Percentiles rank a stretch among this genome's conserved stretches.
These are phyloP conservation scores for Actinomucor elegans DNA, from an alignment of 371 early-diverging fungal species.

Conservation along the genomic window DNA sequence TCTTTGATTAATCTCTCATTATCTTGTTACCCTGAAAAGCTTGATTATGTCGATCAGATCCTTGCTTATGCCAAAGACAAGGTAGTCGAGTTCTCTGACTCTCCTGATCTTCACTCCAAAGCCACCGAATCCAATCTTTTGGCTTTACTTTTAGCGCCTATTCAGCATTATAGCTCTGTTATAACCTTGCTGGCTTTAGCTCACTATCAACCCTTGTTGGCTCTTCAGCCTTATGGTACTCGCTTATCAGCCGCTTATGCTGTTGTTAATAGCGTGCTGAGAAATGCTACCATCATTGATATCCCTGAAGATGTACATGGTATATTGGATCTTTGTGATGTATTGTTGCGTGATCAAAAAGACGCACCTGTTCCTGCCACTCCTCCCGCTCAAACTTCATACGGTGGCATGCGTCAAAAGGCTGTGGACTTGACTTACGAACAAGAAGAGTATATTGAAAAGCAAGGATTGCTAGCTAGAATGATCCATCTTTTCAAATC, in stretches of 20 bases:
- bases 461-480: slow-evolving; percentile 77
- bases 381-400: not conserved
- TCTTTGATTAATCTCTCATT: slow-evolving; percentile 85
- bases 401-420: slow-evolving; percentile 10
- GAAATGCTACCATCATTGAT: slow-evolving; percentile 63
- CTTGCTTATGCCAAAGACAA: slow-evolving; percentile 78
- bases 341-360: slow-evolving; percentile 78
- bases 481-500: slow-evolving; percentile 76
- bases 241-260: slow-evolving; percentile 78
- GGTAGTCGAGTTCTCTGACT: slow-evolving; percentile 48
- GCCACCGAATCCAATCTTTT: slow-evolving; percentile 61
- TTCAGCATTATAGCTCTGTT: slow-evolving; percentile 70
- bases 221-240: slow-evolving; percentile 74
- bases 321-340: slow-evolving; percentile 77
- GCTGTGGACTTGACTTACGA: slow-evolving; percentile 26
- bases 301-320: slow-evolving; percentile 81
- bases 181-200: slow-evolving; percentile 59
- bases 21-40: slow-evolving; percentile 86
- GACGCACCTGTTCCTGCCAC: slow-evolving; percentile 43
- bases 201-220: slow-evolving; percentile 78
- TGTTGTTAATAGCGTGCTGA: slow-evolving; percentile 65
- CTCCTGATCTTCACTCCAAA: slow-evolving; percentile 61
- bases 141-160: slow-evolving; percentile 68
- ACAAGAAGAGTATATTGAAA: slow-evolving; percentile 72
- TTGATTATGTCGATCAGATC: slow-evolving; percentile 84